These are phyloP conservation scores for Candida buenavistaensis DNA, from an alignment of 1,139 yeast species.

Conservation along the genomic window DNA sequence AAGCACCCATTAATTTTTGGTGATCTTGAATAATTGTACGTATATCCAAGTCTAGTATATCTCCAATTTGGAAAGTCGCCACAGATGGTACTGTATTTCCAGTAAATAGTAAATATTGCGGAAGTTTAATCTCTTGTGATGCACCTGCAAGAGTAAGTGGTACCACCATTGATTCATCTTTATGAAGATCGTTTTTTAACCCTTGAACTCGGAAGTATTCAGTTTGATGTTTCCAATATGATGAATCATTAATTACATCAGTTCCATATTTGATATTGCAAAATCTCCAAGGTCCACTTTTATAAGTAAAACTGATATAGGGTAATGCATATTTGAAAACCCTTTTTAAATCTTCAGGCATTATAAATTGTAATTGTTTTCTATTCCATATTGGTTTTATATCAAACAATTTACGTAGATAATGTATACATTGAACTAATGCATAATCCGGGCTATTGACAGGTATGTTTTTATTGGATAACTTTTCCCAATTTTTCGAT, in stretches of 20 bases:
- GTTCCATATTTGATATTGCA: constrained; percentile 79
- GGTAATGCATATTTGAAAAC: constrained; percentile 77
- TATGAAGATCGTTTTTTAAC: constrained; percentile 19
- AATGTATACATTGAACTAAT: constrained; percentile 51
- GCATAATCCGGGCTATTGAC: constrained; percentile 29
- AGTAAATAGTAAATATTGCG: constrained; percentile 63
- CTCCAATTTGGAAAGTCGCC: constrained; percentile 79
- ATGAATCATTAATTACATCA: constrained; percentile 62
- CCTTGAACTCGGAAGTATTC: constrained; percentile 72
- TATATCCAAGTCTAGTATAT: constrained; percentile 68
- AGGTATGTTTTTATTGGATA: constrained; percentile 21
- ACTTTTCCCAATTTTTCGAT: constrained; percentile 29
- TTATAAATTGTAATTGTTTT: constrained; percentile 63
- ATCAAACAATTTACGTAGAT: constrained; percentile 56
- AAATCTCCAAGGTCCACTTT: constrained; percentile 95
- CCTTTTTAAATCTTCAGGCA: constrained; percentile 51
- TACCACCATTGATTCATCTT: constrained; percentile 16
- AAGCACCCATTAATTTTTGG: constrained; percentile 32
- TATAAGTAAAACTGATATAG: constrained; percentile 73
- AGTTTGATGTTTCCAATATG: constrained; percentile 71
- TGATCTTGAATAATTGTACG: constrained; percentile 43
- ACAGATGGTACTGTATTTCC: constrained; percentile 71
- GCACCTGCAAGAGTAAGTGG: constrained; percentile 7
- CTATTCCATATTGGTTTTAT: constrained; percentile 86
- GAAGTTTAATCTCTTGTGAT: constrained; percentile 28